Evolutionary conservation across 225 moss, liverwort and hornwort species (phyloP).

Genomic region (Thuidium tamariscinum): DNA sequence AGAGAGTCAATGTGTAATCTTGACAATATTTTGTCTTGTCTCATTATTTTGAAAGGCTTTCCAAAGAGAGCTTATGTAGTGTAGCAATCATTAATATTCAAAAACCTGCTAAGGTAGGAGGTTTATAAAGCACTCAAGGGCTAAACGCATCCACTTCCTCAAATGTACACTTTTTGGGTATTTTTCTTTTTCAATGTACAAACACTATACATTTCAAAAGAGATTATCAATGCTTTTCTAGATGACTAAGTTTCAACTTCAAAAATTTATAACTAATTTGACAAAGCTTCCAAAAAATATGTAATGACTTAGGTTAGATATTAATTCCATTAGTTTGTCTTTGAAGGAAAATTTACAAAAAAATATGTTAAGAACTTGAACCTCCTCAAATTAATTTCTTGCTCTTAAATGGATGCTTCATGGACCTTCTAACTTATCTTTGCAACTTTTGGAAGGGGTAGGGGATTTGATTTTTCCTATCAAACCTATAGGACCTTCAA

Average conservation of each 20-base stretch:
- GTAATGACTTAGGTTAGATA: not conserved
- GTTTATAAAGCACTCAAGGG: fast-evolving
- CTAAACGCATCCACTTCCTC: fast-evolving
- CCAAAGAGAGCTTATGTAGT: fast-evolving
- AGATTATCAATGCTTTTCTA: too few relatives aligned
- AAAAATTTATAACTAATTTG: too few relatives aligned
- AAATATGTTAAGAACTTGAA: not conserved
- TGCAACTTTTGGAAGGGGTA: fast-evolving
- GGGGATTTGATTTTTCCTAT: not conserved
- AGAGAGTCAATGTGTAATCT: not conserved
- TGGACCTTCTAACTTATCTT: not conserved
- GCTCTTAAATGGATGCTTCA: not conserved
- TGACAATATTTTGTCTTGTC: not conserved
- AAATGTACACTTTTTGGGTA: not conserved
- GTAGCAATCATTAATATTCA: fast-evolving
- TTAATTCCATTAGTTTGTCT: not conserved
- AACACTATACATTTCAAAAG: not conserved
- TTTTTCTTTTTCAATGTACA: not conserved
- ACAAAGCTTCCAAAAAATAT: too few relatives aligned
- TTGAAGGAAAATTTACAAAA: fast-evolving
- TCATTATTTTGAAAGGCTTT: not conserved
- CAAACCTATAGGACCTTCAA: not conserved
- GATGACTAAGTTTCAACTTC: not conserved
- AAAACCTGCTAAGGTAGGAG: fast-evolving
- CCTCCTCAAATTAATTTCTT: not conserved